Evolutionary conservation across 495 filamentous ascomycete species (phyloP).

Genomic region (Penicillium psychrofluorescens): DNA sequence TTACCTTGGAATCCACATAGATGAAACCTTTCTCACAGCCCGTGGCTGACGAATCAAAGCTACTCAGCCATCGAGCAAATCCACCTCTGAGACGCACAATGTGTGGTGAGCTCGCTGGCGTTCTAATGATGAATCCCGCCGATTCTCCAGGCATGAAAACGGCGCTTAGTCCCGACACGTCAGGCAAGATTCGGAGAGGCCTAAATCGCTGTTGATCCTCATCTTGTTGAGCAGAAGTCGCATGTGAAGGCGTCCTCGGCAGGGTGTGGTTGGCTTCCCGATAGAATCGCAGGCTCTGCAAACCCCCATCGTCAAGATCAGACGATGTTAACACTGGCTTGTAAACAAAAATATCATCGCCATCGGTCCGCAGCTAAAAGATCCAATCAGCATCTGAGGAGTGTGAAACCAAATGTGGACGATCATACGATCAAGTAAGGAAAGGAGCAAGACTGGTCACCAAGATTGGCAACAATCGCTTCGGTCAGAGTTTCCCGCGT

Average conservation of each 20-base stretch:
- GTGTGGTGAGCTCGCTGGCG: slow-evolving; percentile 64
- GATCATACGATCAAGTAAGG: slow-evolving; percentile 72
- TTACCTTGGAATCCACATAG: slow-evolving; percentile 58
- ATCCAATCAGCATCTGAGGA: slow-evolving; percentile 4
- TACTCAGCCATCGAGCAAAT: slow-evolving; percentile 57
- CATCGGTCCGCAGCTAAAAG: slow-evolving; percentile 61
- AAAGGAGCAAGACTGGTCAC: slow-evolving; percentile 57
- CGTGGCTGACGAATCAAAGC: slow-evolving; percentile 53
- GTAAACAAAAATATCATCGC: slow-evolving; percentile 82
- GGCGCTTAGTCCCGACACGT: slow-evolving; percentile 67
- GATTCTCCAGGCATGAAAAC: slow-evolving; percentile 75
- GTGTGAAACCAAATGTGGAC: neutral
- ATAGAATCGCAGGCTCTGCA: slow-evolving; percentile 56
- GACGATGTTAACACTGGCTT: slow-evolving; percentile 55
- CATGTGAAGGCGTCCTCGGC: slow-evolving; percentile 36
- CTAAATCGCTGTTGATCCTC: slow-evolving; percentile 32
- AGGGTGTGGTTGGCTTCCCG: slow-evolving; percentile 62
- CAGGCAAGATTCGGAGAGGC: slow-evolving; percentile 53
- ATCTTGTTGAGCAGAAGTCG: slow-evolving; percentile 25
- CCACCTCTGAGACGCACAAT: slow-evolving; percentile 62
- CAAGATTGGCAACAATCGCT: slow-evolving; percentile 74
- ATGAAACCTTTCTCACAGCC: slow-evolving; percentile 76
- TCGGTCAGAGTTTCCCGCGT: slow-evolving; percentile 67
- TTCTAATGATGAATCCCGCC: slow-evolving; percentile 72
- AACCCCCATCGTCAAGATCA: slow-evolving; percentile 16